Conservation (phyloP, 805 yeast genomes). For the Candida maesae region DNA sequence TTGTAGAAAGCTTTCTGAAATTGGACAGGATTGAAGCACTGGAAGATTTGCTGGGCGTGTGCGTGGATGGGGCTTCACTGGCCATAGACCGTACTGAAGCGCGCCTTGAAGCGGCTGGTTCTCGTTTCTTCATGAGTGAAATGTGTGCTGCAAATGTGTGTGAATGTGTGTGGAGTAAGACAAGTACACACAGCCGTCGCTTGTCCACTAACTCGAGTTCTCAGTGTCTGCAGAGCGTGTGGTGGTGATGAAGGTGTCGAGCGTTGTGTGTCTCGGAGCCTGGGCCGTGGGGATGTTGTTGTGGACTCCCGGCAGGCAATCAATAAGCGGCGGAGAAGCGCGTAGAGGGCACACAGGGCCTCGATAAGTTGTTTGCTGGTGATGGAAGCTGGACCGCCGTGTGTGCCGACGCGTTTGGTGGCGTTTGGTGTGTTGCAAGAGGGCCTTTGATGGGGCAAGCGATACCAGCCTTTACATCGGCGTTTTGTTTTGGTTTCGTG, state of each 20-base stretch:
- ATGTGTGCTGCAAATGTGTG: too few relatives aligned
- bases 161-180: neutral
- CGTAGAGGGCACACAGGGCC: too few relatives aligned
- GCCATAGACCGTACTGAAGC: conserved; percentile 12
- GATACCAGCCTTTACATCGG: neutral
- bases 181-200: too few relatives aligned
- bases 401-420: neutral
- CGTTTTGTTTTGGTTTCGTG: conserved; percentile 4
- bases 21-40: conserved; percentile 26
- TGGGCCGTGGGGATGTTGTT: too few relatives aligned
- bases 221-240: too few relatives aligned
- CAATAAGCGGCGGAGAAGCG: too few relatives aligned
- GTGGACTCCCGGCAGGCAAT: too few relatives aligned
- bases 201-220: too few relatives aligned
- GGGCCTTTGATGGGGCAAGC: neutral
- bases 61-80: conserved; percentile 6
- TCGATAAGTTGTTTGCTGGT: too few relatives aligned
- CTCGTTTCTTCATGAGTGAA: conserved; percentile 17
- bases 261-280: too few relatives aligned
- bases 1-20: conserved; percentile 25
- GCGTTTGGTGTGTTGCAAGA: neutral
- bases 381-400: neutral
- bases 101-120: conserved; percentile 9
- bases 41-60: conserved; percentile 11
- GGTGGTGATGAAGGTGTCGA: too few relatives aligned